Evolutionary conservation across 139 green algal genomes (phyloP).

Genomic region (Astrephomene gubernaculifera): DNA sequence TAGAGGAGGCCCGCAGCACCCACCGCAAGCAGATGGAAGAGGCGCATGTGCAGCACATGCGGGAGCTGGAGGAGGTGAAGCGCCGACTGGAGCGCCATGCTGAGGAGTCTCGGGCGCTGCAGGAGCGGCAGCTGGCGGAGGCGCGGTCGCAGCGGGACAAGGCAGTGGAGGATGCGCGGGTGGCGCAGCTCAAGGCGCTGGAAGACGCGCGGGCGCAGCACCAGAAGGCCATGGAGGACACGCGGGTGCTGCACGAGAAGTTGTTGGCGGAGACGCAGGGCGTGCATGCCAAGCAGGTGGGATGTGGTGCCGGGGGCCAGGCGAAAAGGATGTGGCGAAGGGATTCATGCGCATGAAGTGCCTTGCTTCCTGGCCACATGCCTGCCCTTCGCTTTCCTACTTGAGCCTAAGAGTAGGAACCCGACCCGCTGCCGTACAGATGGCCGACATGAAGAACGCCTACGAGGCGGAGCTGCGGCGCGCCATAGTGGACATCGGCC

Average conservation of each 20-base stretch:
- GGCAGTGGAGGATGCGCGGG: constrained; percentile 17
- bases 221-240: constrained; percentile 14
- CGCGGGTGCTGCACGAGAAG: not conserved
- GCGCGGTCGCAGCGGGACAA: constrained; percentile 23
- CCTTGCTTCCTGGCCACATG: too few species aligned
- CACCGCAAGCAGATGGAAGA: constrained; percentile 4
- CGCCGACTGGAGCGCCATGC: constrained; percentile 6
- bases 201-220: constrained; percentile 19
- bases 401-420: too few species aligned
- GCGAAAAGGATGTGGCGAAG: too few species aligned
- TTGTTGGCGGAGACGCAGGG: constrained; percentile 7
- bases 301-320: too few species aligned
- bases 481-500: constrained; percentile 2
- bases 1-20: not conserved
- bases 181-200: not conserved
- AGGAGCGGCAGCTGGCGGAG: constrained; percentile 24
- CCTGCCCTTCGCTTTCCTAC: too few species aligned
- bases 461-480: constrained; percentile 36
- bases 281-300: constrained; percentile 31
- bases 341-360: too few species aligned
- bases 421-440: not conserved
- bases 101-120: constrained; percentile 6
- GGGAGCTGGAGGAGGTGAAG: constrained; percentile 18
- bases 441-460: constrained; percentile 13
- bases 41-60: not conserved